These are phyloP conservation scores for Phylloboletellus chloephorus DNA, from an alignment of 1,284 basidiomycete genomes.

Conservation along the genomic window DNA sequence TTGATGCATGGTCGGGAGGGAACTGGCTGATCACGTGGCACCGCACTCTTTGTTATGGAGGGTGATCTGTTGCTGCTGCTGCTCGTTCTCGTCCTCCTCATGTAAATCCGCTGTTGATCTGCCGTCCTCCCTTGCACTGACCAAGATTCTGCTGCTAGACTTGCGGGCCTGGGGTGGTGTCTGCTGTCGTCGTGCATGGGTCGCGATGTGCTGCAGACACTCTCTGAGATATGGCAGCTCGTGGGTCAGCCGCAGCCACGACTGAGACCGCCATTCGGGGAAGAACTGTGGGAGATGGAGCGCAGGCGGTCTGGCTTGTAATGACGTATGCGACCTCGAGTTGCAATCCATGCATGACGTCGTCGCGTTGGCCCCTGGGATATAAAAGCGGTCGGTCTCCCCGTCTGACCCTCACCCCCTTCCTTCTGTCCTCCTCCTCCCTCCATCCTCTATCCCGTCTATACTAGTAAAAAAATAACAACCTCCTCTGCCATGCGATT, in stretches of 20 bases:
- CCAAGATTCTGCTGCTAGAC: slow-evolving; percentile 33
- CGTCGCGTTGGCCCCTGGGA: background rate
- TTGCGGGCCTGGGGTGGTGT: slow-evolving; percentile 54
- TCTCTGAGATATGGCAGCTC: slow-evolving; percentile 44
- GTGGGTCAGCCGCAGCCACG: slow-evolving; percentile 35
- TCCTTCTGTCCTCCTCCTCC: slow-evolving; percentile 4
- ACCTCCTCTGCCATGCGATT: slow-evolving; percentile 35
- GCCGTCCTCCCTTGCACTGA: slow-evolving; percentile 7
- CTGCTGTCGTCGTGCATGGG: slow-evolving; percentile 63
- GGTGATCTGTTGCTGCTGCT: too few relatives aligned
- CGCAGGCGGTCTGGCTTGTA: slow-evolving; percentile 31
- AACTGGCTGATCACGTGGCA: slow-evolving; percentile 2
- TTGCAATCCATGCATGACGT: slow-evolving; percentile 15
- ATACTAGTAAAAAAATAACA: slow-evolving; percentile 19
- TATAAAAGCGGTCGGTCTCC: slow-evolving; percentile 24
- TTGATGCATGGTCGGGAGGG: slow-evolving; percentile 2
- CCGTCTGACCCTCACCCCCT: slow-evolving; percentile 9
- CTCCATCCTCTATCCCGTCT: slow-evolving; percentile 13
- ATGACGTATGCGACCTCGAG: slow-evolving; percentile 18
- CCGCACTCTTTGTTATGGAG: too few relatives aligned
- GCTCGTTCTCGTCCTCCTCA: slow-evolving; percentile 37
- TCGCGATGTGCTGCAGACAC: slow-evolving; percentile 37
- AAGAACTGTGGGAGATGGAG: slow-evolving; percentile 59
- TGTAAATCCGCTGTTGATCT: slow-evolving; percentile 33
- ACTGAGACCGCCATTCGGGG: slow-evolving; percentile 38